Evolutionary conservation across 768 basidiomycete species (phyloP).

Genomic region (Hericium rajendrae): DNA sequence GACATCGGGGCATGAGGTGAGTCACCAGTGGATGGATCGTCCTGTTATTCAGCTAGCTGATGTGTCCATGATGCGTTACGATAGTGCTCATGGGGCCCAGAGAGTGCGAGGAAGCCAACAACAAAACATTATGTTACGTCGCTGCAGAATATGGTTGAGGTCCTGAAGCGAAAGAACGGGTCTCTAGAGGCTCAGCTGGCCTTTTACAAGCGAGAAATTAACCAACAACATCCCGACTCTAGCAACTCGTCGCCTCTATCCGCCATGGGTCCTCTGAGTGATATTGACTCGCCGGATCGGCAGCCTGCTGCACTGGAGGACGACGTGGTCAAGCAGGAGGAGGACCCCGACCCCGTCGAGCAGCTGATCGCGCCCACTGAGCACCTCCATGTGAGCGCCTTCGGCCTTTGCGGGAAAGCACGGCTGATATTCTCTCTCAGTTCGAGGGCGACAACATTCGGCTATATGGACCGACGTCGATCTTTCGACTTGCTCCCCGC

Average conservation of each 20-base stretch:
- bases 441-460: background rate
- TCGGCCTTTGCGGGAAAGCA: constrained; percentile 1
- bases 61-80: too few relatives aligned
- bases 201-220: constrained; percentile 1
- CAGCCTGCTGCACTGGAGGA: background rate
- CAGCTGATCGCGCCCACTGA: constrained; percentile 4
- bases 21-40: background rate
- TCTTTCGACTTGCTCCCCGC: background rate
- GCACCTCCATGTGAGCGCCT: constrained; percentile 4
- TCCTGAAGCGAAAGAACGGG: constrained; percentile 16
- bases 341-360: constrained; percentile 1
- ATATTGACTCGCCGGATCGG: too few relatives aligned
- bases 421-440: background rate
- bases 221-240: background rate
- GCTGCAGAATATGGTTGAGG: constrained; percentile 15
- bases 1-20: background rate
- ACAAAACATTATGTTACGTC: constrained; percentile 23
- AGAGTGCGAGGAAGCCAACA: constrained; percentile 20
- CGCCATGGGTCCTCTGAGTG: too few relatives aligned
- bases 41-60: too few relatives aligned
- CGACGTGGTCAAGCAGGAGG: background rate
- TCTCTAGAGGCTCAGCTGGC: constrained; percentile 6
- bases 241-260: constrained; percentile 2
- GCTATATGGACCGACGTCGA: constrained; percentile 8
- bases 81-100: constrained; percentile 23